These are phyloP conservation scores for Picochlorum sp. DNA, from an alignment of 139 green algal genomes.

Conservation along the genomic window DNA sequence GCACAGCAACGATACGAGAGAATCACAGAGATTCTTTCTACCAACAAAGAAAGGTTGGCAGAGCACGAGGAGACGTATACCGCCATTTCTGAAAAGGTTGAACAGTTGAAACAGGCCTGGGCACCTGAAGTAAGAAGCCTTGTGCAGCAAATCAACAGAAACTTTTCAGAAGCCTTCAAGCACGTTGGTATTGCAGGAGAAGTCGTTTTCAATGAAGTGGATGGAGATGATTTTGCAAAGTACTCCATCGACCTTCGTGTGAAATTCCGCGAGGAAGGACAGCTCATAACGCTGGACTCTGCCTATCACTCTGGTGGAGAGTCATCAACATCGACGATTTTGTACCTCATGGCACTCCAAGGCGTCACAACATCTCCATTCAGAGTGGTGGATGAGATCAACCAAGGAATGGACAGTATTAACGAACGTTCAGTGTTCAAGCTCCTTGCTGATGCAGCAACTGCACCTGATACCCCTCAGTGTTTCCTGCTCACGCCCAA, in stretches of 20 bases:
- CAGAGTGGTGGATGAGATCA: constrained; percentile 98
- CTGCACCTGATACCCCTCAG: constrained; percentile 58
- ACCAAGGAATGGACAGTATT: constrained; percentile 95
- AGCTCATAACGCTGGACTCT: constrained; percentile 72
- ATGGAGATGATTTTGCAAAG: constrained; percentile 56
- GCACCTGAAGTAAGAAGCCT: constrained; percentile 64
- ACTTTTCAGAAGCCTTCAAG: constrained; percentile 70
- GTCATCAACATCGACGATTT: constrained; percentile 88
- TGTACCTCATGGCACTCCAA: constrained; percentile 96
- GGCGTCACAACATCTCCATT: constrained; percentile 83
- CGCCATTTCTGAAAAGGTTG: constrained; percentile 15
- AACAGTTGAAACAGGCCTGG: constrained; percentile 56
- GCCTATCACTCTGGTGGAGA: constrained; percentile 86
- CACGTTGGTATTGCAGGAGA: constrained; percentile 68
- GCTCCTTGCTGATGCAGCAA: constrained; percentile 66
- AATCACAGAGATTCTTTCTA: neutral
- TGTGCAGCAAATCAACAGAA: constrained; percentile 59
- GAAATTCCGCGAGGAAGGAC: constrained; percentile 70
- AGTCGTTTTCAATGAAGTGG: constrained; percentile 55
- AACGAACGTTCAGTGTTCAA: constrained; percentile 95
- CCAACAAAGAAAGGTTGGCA: constrained; percentile 8
- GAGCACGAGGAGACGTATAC: constrained; percentile 10
- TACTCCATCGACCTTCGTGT: constrained; percentile 65
- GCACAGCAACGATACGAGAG: constrained; percentile 49
- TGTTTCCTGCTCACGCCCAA: constrained; percentile 98